phyloP scores from a whole-genome alignment of 1,284 basidiomycete species.

The Ceratobasidium sp. region DNA sequence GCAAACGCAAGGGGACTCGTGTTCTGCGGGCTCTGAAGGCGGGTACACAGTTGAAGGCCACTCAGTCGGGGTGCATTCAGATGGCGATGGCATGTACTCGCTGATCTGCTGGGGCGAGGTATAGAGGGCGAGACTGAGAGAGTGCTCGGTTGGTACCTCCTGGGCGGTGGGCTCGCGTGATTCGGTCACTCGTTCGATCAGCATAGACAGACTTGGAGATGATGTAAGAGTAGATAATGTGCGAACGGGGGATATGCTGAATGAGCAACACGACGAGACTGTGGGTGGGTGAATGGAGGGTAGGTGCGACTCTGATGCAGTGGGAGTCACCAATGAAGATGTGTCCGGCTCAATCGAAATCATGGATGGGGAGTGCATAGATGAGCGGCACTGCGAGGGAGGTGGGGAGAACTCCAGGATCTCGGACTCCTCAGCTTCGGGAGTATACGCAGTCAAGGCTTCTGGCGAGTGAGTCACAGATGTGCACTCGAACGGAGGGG shows the following conservation, averaged over 20 bases:
- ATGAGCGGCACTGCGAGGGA: neutral
- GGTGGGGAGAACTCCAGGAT: conserved; percentile 3
- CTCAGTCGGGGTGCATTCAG: neutral
- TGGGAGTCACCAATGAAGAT: neutral
- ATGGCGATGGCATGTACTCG: neutral
- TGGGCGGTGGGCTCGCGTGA: conserved; percentile 3
- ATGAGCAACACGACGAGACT: conserved; percentile 1
- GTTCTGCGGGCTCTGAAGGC: neutral
- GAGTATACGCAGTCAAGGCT: neutral
- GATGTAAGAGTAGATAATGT: conserved; percentile 17
- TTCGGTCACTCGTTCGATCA: neutral
- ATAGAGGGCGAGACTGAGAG: neutral
- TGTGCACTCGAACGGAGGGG: conserved; percentile 18
- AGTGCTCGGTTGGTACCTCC: conserved; percentile 8
- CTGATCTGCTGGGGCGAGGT: neutral
- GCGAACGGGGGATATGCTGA: neutral
- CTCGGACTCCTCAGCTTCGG: neutral
- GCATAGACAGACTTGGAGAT: conserved; percentile 20
- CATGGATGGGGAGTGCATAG: conserved; percentile 17
- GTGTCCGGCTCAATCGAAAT: conserved; percentile 32
- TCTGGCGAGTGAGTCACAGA: conserved; percentile 4
- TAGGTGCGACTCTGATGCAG: conserved; percentile 6
- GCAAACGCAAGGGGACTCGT: no score
- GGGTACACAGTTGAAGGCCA: neutral
- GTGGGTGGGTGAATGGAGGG: conserved; percentile 13